These are phyloP conservation scores for Picochlorum sp. DNA, from an alignment of 139 green algal genomes.

Conservation along the genomic window DNA sequence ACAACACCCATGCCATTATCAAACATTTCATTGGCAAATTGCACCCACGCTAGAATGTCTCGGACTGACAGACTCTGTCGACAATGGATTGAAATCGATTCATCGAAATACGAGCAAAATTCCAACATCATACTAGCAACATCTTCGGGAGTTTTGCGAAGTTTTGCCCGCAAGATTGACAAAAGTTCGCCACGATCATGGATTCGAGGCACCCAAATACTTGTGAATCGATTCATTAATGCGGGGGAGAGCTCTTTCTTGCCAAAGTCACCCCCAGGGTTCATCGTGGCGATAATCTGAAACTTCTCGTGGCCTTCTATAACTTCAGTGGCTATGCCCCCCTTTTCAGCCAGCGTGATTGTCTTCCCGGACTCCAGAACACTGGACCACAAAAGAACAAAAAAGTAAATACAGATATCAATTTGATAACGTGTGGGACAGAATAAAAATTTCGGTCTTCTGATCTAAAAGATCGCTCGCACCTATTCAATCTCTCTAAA, in stretches of 20 bases:
- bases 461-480: background rate
- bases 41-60: constrained; percentile 84
- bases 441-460: too few species aligned
- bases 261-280: constrained; percentile 86
- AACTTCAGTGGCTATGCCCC: constrained; percentile 64
- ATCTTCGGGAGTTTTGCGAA: background rate
- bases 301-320: constrained; percentile 76
- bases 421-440: too few species aligned
- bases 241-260: constrained; percentile 98
- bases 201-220: constrained; percentile 76
- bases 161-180: constrained; percentile 55
- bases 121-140: constrained; percentile 41
- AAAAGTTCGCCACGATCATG: constrained; percentile 53
- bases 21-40: constrained; percentile 64
- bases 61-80: constrained; percentile 65
- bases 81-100: constrained; percentile 16
- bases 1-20: constrained; percentile 22
- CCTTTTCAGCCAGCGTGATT: constrained; percentile 91
- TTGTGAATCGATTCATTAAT: constrained; percentile 89
- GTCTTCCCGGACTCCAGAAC: constrained; percentile 87
- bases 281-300: constrained; percentile 94
- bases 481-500: constrained; percentile 88
- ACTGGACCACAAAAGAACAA: constrained; percentile 24
- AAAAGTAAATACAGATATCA: too few species aligned
- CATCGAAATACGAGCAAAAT: constrained; percentile 74